A percentile compares a stretch with the other conserved stretches of the same genome.
phyloP scores from a whole-genome alignment of 805 yeast species.

The Candida ovalis region DNA sequence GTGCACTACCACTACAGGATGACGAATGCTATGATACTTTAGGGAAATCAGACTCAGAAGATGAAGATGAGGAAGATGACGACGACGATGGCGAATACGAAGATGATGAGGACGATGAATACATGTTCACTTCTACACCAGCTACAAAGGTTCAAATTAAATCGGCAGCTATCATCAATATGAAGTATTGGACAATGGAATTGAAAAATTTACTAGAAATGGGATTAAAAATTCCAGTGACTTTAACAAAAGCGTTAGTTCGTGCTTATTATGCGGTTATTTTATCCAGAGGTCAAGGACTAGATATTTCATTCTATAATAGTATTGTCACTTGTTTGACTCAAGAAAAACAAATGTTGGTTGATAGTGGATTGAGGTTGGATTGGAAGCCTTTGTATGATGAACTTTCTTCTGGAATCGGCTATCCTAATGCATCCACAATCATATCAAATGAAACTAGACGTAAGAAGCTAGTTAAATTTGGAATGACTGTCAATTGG shows the following conservation, averaged over 20 bases:
- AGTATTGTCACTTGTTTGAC: constrained; percentile 59
- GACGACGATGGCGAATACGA: constrained; percentile 36
- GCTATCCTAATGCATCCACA: constrained; percentile 46
- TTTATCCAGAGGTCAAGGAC: constrained; percentile 66
- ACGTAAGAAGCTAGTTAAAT: constrained; percentile 42
- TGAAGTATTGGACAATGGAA: constrained; percentile 86
- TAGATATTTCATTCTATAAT: constrained; percentile 57
- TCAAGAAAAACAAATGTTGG: constrained; percentile 40
- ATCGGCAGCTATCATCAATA: constrained; percentile 70
- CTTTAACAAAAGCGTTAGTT: constrained; percentile 56
- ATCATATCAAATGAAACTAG: constrained; percentile 47
- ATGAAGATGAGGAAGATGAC: constrained; percentile 34
- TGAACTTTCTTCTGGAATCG: constrained; percentile 35
- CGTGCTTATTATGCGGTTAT: constrained; percentile 69
- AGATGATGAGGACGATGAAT: constrained; percentile 41
- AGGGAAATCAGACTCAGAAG: constrained; percentile 33
- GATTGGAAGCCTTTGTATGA: constrained; percentile 48
- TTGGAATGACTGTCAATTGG: constrained; percentile 51
- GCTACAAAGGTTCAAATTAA: constrained; percentile 61
- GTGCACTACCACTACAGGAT: constrained; percentile 31
- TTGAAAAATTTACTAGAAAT: constrained; percentile 71
- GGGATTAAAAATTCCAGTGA: constrained; percentile 76
- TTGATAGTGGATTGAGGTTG: constrained; percentile 38
- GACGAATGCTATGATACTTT: constrained; percentile 55
- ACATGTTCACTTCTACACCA: constrained; percentile 35